Evolutionary conservation across 1,284 basidiomycete genomes (phyloP), one percentile per base, ranked within the genome.

Genomic region (Ustilago xerochloae): DNA sequence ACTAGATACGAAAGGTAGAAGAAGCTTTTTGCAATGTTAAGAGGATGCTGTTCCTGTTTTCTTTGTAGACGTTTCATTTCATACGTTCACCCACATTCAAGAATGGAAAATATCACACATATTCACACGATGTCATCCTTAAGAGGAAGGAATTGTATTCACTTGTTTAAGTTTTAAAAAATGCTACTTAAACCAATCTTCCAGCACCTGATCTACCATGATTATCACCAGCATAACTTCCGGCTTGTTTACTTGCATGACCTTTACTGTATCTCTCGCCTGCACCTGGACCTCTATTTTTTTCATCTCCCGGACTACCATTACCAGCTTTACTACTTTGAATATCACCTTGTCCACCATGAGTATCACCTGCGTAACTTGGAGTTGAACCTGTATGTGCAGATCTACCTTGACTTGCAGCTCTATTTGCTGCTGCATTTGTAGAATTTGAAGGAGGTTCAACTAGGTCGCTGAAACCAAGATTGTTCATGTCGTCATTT

Each of bases 401-500:
- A 6, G 4, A 15, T 6, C 61, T 33, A 13, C 47, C 47, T 15
- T 69, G 66, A 2, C 38, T 46, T 0, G 36, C 41, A 13, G 28
- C 18, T 6, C 66, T 43, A 20, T 68, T 41, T 6, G 38, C 47
- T 6, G 60, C 66, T 0, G 60, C 65, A 18, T 59, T 68, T 2
- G 32, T 32, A 3, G 64, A 55, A 2, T 38, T 18, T 1, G 28
- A 20, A 4, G 59, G 30, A 0, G 55, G 53, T 4, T 59, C 43
- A 10, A 36, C 32, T 8, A 78, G 47, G 24, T 77, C 78, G 9
- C 53, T 66, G 54, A 81, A 83, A 1, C 81, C 81, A 2, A 83
- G 58, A 26, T 83, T 81, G 28, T 64, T 56, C 64, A 83, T 79
- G 33, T 78, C 53, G 59, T 83, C 81, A 10, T 76, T 65, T 10